Evolutionary conservation across 1,284 basidiomycete species (phyloP), one percentile per base, ranked within the genome.

Genomic region (Trichosporon sp.): DNA sequence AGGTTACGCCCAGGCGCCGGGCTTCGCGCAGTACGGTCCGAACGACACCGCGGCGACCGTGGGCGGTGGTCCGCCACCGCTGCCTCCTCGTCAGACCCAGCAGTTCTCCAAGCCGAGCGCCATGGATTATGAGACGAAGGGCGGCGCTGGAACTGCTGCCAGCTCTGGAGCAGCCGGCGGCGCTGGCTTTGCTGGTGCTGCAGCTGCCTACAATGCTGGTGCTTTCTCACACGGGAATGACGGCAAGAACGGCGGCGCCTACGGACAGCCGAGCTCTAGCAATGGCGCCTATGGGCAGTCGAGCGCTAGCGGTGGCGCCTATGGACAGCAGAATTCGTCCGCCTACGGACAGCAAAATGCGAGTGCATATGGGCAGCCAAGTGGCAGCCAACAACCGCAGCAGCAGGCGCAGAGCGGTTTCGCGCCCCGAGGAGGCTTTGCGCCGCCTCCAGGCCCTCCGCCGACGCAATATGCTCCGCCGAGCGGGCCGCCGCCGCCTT

Each of bases 1-100:
- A 33, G 59, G 59, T 3, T 49, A 36, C 21, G 59, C 59, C 3
- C 59, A 60, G 14, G 33, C 23, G 23, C 46, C 59, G 3, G 52
- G 34, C 14, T n/a, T 60, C 14, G 59, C 59, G 27, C 13, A 14
- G 19, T 60, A 60, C 19, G 59, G 59, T 1, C 59, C 59, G 14
- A 54, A 54, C 49, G 25, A 54, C 27, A 29, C 25, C 14, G 49
- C 49, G 16, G 25, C 49, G 8, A 29, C 46, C 46, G 46, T 29
- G 25, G 19, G 23, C 25, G 49, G 49, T 27, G 49, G 49, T 10
- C 19, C 25, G 49, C 49, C 49, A 27, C 49, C 49, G 14, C 49
- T 54, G 49, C 49, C 49, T 4, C 49, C 49, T 5, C 49, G 49
- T 7, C 49, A 44, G 9, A 21, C 23, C 14, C 27, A 54, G 49